phyloP scores from a whole-genome alignment of 768 basidiomycete genomes.

The Russula sp. region DNA sequence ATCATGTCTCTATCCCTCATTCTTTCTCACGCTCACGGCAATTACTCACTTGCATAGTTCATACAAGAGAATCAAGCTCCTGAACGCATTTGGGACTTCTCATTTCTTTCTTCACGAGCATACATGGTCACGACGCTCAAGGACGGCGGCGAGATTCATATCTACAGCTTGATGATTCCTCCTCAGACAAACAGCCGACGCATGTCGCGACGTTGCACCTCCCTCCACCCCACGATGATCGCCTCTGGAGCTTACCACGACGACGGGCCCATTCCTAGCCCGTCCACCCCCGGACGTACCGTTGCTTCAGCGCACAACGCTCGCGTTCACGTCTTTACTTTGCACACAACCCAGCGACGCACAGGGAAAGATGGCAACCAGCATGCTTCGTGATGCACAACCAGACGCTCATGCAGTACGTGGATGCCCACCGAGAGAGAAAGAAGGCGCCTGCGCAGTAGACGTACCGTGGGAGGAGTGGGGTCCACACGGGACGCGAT shows the following conservation, averaged over 20 bases:
- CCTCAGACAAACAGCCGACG: constrained; percentile 2
- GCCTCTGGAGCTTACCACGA: constrained; percentile 31
- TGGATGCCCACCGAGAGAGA: constrained; percentile 1
- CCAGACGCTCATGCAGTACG: constrained; percentile 33
- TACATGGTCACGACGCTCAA: constrained; percentile 42
- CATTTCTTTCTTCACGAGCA: constrained; percentile 46
- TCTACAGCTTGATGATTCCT: constrained; percentile 42
- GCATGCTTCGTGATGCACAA: constrained; percentile 40
- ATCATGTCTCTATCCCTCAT: background rate
- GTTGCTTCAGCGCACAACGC: constrained; percentile 32
- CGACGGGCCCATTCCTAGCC: constrained; percentile 35
- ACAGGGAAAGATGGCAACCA: constrained; percentile 25
- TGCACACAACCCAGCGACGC: constrained; percentile 30
- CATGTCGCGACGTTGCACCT: constrained; percentile 35
- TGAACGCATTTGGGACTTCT: constrained; percentile 42
- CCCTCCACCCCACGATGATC: constrained; percentile 28
- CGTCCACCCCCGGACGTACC: constrained; percentile 17
- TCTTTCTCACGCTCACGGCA: background rate
- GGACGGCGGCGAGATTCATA: constrained; percentile 41
- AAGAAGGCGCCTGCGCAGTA: background rate
- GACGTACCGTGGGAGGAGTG: constrained; percentile 41
- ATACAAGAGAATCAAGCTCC: constrained; percentile 33
- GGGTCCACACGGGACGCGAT: constrained; percentile 40
- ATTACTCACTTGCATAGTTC: constrained; percentile 33
- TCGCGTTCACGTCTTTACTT: constrained; percentile 35